Evolutionary conservation across 495 filamentous ascomycete species (phyloP), one percentile per base, ranked within the genome.

Genomic region (Aspergillus ostianus): DNA sequence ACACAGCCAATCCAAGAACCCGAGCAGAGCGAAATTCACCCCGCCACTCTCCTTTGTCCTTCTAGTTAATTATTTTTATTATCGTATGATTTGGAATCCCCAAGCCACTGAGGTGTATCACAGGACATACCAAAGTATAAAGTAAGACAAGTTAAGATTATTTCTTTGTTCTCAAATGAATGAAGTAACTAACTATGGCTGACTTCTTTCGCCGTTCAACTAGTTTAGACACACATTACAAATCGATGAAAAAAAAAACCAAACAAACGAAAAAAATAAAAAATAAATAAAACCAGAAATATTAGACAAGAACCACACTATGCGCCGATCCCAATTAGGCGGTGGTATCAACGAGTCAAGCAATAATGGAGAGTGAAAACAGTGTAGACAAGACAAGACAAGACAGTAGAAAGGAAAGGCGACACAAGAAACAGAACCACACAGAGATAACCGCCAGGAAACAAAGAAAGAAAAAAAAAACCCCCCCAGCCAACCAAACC

Each of bases 301-400:
- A 10, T 12, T 51, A 63, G 56, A 19, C 55, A 63, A 51, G 60
- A 26, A 18, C 55, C 50, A 61, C 36, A 47, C 36, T 13, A 41
- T 41, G 36, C 36, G 36, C 36, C 36, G 36, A 32, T 32, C 29
- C 29, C 29, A 32, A 32, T 32, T 32, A 41, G 36, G 36, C 36
- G 36, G 36, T 41, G 20, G n/a, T 53, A 47, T 53, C 30, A 46
- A 26, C 8, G 32, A 56, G 19, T 21, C 12, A 47, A 48, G 3
- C 8, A 46, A 47, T 13, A 56, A 56, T 18, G 12, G 15, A 32
- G 2, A 32, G 30, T 1, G 8, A 32, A 8, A 32, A 6, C 30
- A 32, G 30, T 2, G 10, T 6, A 32, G 13, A 41, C 8, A n/a
- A 36, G 32, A 15, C 36, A 41, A 41, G 3, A 41, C 36, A 41